Evolutionary conservation across 352 stramenopile genomes (phyloP).

Genomic region (Phytophthora brassicae): DNA sequence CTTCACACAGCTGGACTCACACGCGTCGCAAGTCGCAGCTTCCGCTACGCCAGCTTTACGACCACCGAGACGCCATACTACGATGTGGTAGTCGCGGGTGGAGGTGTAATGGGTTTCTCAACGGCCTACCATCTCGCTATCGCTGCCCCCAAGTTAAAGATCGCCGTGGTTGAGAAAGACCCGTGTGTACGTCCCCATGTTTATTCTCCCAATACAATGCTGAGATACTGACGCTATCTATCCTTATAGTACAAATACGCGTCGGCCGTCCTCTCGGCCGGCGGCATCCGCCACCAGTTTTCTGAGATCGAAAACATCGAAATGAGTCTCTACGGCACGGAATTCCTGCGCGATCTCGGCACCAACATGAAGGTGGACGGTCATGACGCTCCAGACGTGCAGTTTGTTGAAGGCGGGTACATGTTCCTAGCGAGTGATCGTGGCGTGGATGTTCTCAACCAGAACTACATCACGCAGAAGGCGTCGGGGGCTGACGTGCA

Average conservation of each 20-base stretch:
- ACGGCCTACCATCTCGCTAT: slow-evolving; percentile 81
- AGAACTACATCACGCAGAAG: slow-evolving; percentile 57
- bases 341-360: slow-evolving; percentile 63
- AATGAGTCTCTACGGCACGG: slow-evolving; percentile 79
- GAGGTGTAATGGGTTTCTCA: slow-evolving; percentile 86
- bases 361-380: slow-evolving; percentile 52
- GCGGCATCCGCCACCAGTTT: slow-evolving; percentile 85
- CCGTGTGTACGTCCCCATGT: slow-evolving; percentile 43
- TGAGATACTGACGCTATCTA: slow-evolving; percentile 7
- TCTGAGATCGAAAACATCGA: slow-evolving; percentile 73
- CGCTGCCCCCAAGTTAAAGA: slow-evolving; percentile 65
- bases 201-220: neutral
- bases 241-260: slow-evolving; percentile 77
- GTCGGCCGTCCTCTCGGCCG: slow-evolving; percentile 73
- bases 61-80: slow-evolving; percentile 45
- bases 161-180: slow-evolving; percentile 78
- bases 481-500: slow-evolving; percentile 49
- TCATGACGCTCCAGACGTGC: slow-evolving; percentile 64
- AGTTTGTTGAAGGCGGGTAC: slow-evolving; percentile 83
- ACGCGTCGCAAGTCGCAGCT: slow-evolving; percentile 10
- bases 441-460: slow-evolving; percentile 50
- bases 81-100: slow-evolving; percentile 78
- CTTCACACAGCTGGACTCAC: slow-evolving; percentile 25
- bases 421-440: slow-evolving; percentile 77
- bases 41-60: slow-evolving; percentile 33